Evolutionary conservation across 2,329 filamentous ascomycete species (phyloP).

Genomic region (Penicillium sp.): DNA sequence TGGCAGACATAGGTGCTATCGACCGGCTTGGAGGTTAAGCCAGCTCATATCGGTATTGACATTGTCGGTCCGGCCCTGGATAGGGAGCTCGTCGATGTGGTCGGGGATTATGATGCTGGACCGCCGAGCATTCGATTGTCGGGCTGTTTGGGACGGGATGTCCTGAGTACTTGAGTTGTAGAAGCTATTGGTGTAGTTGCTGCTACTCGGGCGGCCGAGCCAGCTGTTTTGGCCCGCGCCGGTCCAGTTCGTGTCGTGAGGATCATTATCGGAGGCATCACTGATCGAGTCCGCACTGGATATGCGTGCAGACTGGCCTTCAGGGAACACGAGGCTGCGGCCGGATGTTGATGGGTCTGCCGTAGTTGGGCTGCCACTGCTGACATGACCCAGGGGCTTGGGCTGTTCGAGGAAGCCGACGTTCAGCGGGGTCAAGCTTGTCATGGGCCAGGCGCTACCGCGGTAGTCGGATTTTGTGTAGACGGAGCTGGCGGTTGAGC

Average conservation of each 20-base stretch:
- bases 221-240: constrained; percentile 26
- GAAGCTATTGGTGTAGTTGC: constrained; percentile 40
- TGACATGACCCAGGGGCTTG: constrained; percentile 38
- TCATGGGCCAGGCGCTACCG: constrained; percentile 41
- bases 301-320: constrained; percentile 43
- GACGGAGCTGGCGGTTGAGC: constrained; percentile 24
- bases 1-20: constrained; percentile 7
- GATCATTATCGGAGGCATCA: constrained; percentile 35
- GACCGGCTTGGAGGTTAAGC: constrained; percentile 38
- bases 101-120: constrained; percentile 36
- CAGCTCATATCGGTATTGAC: constrained; percentile 44
- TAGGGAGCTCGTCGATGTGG: constrained; percentile 22
- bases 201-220: constrained; percentile 38
- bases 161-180: constrained; percentile 31
- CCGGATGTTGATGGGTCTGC: constrained; percentile 30
- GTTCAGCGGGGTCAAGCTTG: constrained; percentile 33
- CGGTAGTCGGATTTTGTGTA: constrained; percentile 36
- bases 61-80: constrained; percentile 16
- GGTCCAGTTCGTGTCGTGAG: constrained; percentile 27
- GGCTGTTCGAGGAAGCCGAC: constrained; percentile 37
- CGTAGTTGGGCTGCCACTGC: constrained; percentile 43
- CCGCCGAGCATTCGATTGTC: constrained; percentile 23
- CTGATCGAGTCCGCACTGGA: constrained; percentile 43
- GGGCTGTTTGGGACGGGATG: constrained; percentile 18
- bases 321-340: constrained; percentile 33